A percentile compares a stretch with the other conserved stretches of the same genome.
Evolutionary conservation across 2,329 filamentous ascomycete genomes (phyloP).

Genomic region (Triangularia verruculosa): DNA sequence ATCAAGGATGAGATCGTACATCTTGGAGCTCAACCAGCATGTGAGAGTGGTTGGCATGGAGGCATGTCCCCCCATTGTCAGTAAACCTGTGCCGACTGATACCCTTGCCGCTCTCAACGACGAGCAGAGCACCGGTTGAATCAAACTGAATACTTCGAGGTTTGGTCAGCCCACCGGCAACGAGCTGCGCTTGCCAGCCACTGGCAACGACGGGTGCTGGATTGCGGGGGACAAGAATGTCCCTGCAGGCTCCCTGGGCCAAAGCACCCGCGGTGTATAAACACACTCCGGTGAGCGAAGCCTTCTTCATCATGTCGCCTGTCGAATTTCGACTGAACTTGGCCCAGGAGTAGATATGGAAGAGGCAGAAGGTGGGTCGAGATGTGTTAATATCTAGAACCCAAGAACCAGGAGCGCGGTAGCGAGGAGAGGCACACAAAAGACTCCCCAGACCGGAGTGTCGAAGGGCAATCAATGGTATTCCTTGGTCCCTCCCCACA

Average conservation of each 20-base stretch:
- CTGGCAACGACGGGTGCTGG: conserved; percentile 38
- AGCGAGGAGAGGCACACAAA: conserved; percentile 5
- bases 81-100: conserved; percentile 41
- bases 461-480: not conserved
- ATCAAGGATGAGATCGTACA: conserved; percentile 30
- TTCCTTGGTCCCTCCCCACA: not conserved
- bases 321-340: not conserved
- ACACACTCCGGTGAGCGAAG: conserved; percentile 17
- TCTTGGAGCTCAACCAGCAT: conserved; percentile 36
- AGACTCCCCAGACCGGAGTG: not conserved
- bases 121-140: conserved; percentile 41
- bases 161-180: conserved; percentile 41
- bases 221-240: conserved; percentile 36
- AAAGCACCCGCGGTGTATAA: conserved; percentile 18
- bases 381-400: not conserved
- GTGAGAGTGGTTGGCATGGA: conserved; percentile 36
- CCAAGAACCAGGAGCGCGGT: conserved; percentile 14
- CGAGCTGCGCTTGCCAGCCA: conserved; percentile 45
- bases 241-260: conserved; percentile 33
- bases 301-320: conserved; percentile 18
- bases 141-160: conserved; percentile 48
- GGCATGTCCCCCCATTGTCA: conserved; percentile 42
- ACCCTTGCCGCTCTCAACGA: conserved; percentile 45
- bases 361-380: not conserved
- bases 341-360: not conserved